Base-by-base conservation (phyloP, 2,329 filamentous ascomycete species). In the Aspergillus sergii region DNA sequence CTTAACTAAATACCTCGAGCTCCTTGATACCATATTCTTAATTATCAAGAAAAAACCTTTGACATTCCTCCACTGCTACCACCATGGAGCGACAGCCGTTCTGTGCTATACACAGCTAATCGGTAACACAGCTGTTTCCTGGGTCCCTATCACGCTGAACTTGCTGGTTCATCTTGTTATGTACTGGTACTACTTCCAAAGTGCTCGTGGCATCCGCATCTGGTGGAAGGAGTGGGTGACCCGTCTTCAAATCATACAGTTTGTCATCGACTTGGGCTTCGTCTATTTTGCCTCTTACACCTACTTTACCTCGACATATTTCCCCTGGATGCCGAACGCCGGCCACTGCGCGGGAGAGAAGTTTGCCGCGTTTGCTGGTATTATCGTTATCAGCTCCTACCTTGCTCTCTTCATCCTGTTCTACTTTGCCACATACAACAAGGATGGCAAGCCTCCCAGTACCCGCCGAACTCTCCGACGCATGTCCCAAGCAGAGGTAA, bases 181-280 rank as follows among this genome's bases (percentile, higher is more conserved):
- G 94, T 97, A 97, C 89, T 97, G 93, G 94, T 97, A 97, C 89
- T 97, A 98, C 88, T 97, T 97, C 89, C 94, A 97, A 86, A 93
- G 92, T 75, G 93, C 94, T 60, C 93, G 94, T 72, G 94, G 94
- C 71, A 88, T 97, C 80, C 90, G 89, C 75, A 95, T 97, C 82
- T 97, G 94, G 94, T 98, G 94, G 94, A 97, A 98, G 90, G 92
- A 97, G 83, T 97, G 94, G 90, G 95, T 98, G 77, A 98, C 94
- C 72, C 91, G 94, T 76, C 90, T 97, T 76, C 94, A 98, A 82
- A 98, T 98, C 80, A 88, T 91, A 73, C 94, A 98, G 80, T 98
- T 98, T 83, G 87, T 97, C 79, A 94, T 98, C 79, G 94, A 97
- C 81, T 90, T 98, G 65, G 93, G 91, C 74, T 97, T 97, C 80